Evolutionary conservation across 1,284 basidiomycete genomes (phyloP).

Genomic region (Microbotryomycetes sp.): DNA sequence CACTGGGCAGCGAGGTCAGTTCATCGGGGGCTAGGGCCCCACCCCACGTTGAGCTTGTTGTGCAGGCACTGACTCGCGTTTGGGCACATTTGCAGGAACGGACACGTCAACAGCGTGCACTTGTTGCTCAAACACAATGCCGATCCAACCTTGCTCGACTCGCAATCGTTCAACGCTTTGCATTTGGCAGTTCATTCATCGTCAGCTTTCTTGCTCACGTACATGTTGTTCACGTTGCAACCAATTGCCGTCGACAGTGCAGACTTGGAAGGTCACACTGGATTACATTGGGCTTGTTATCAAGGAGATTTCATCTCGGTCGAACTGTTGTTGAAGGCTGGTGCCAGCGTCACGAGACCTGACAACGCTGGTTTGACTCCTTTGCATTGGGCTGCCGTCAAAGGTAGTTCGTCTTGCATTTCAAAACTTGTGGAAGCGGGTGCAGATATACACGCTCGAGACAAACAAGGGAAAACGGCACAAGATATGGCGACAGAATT

Average conservation of each 20-base stretch:
- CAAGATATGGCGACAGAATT: slow-evolving; percentile 92
- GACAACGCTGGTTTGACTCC: slow-evolving; percentile 83
- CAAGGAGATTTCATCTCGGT: slow-evolving; percentile 96
- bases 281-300: slow-evolving; percentile 98
- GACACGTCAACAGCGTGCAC: slow-evolving; percentile 90
- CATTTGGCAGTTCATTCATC: slow-evolving; percentile 93
- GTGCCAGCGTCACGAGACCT: slow-evolving; percentile 65
- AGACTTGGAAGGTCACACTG: slow-evolving; percentile 87
- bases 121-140: slow-evolving; percentile 80
- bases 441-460: slow-evolving; percentile 71
- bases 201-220: slow-evolving; percentile 86
- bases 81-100: slow-evolving; percentile 53
- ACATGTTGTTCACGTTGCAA: slow-evolving; percentile 55
- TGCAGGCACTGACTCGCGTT: background rate
- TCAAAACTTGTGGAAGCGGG: slow-evolving; percentile 76
- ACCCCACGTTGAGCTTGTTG: background rate
- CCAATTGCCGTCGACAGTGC: slow-evolving; percentile 79
- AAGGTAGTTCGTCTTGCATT: slow-evolving; percentile 81
- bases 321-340: slow-evolving; percentile 80
- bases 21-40: background rate
- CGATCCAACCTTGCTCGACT: slow-evolving; percentile 83
- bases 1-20: slow-evolving; percentile 83
- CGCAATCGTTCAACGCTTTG: slow-evolving; percentile 92
- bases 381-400: slow-evolving; percentile 97
- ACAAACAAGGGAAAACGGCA: slow-evolving; percentile 78